Base-by-base conservation (phyloP, 305 asterid genomes). In the Ilex paraguariensis region DNA sequence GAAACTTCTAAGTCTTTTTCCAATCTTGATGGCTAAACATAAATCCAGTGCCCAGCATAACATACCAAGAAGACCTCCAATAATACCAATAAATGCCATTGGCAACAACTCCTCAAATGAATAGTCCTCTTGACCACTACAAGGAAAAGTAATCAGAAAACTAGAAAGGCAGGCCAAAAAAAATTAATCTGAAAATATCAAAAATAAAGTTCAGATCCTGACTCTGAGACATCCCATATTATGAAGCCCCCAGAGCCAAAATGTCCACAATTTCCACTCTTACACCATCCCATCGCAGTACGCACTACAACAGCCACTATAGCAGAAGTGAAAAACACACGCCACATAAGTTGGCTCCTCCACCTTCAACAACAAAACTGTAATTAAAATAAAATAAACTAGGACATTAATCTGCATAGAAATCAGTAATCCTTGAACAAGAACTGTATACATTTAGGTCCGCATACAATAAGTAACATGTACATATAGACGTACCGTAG, bases 321-420 rank as follows among this genome's bases (percentile, higher is more conserved):
- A 62, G 99, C 99, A 61, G 99, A 87, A 32, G 99, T 93, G 74
- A 93, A 93, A 74, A 93, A 93, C 66, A 90, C 99, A 62, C 99
- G 95, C 99, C 99, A 93, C 99, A 93, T 86, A 48, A 93, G 96
- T 79, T 90, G 97, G 81, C 99, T 93, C 85, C 99, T 93, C 99
- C 99, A 93, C 99, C 99, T 93, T 70, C 61, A 75, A 73, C 46
- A 56, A 76, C 65, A 49, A 62, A 36, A 8, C 42, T 4, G 6
- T 15, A 11, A 65, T 40, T 50, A 53, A 63, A 66, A 36, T 36
- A 36, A 36, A 36, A 36, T 36, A 36, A 36, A 8, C 9, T 36
- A 36, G 42, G 42, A 8, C 9, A 8, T 36, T 36, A 36, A 36
- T 5, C 42, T 36, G 42, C 9, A 36, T 4, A 36, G 6, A 36